These are phyloP conservation scores for Colletotrichum kahawae DNA, from an alignment of 2,329 filamentous ascomycete species.

Conservation along the genomic window DNA sequence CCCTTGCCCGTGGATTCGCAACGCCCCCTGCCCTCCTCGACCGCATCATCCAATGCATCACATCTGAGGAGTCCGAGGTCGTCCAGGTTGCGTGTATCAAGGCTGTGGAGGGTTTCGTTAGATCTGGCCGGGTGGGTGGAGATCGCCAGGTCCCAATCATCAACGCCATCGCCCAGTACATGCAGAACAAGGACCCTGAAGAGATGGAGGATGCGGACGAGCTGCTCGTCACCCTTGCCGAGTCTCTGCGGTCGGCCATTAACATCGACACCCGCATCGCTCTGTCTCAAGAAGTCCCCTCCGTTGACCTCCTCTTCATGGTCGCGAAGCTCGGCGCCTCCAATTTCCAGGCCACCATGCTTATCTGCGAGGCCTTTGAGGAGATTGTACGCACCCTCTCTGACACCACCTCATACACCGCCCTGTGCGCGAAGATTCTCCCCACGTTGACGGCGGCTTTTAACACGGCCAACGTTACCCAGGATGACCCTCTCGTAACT, in stretches of 20 bases:
- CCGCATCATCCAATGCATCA: slow-evolving; percentile 76
- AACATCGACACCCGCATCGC: slow-evolving; percentile 78
- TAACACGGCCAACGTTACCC: slow-evolving; percentile 83
- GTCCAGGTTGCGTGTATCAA: slow-evolving; percentile 93
- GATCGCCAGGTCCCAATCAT: slow-evolving; percentile 67
- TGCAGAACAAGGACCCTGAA: slow-evolving; percentile 78
- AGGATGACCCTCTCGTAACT: slow-evolving; percentile 84
- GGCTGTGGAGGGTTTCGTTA: slow-evolving; percentile 73
- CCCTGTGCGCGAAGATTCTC: slow-evolving; percentile 83
- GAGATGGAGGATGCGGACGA: slow-evolving; percentile 91
- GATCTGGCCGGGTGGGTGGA: slow-evolving; percentile 52
- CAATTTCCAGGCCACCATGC: slow-evolving; percentile 89
- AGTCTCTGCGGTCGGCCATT: slow-evolving; percentile 84
- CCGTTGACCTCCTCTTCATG: slow-evolving; percentile 84
- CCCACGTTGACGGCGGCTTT: slow-evolving; percentile 89
- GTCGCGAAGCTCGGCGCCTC: slow-evolving; percentile 86
- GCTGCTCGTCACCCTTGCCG: slow-evolving; percentile 86
- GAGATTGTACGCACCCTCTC: slow-evolving; percentile 77
- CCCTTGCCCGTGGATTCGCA: slow-evolving; percentile 72
- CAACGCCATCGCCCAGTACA: slow-evolving; percentile 72
- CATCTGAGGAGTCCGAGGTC: slow-evolving; percentile 79
- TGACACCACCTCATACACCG: slow-evolving; percentile 72
- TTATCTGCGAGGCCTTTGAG: slow-evolving; percentile 91
- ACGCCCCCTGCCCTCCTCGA: slow-evolving; percentile 72
- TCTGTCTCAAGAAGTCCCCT: slow-evolving; percentile 72